These are phyloP conservation scores for Pharnaceum exiguum DNA, from an alignment of 148 eudicot genomes.

Conservation along the genomic window DNA sequence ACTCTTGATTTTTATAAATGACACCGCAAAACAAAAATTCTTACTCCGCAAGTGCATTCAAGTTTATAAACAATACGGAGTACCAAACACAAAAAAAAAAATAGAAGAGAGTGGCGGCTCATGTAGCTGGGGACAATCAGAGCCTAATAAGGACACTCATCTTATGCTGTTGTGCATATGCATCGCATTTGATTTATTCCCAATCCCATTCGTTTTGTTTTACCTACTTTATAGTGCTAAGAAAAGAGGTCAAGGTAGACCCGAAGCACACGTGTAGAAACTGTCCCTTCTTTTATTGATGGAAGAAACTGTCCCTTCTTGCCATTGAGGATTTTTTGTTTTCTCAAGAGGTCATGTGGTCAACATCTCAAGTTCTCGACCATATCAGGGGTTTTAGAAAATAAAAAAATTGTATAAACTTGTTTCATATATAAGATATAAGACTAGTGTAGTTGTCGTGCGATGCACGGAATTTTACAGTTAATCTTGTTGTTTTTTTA, in stretches of 20 bases:
- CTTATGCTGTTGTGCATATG: not conserved
- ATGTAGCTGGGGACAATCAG: conserved; percentile 4
- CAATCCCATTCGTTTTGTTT: no score
- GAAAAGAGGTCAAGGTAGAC: conserved; percentile 8
- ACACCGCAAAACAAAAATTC: no score
- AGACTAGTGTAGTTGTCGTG: no score
- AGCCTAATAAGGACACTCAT: not conserved
- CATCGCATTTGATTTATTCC: conserved; percentile 1
- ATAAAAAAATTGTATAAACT: no score
- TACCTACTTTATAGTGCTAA: not conserved
- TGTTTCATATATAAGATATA: no score
- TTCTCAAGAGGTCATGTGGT: conserved; percentile 34
- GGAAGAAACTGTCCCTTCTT: conserved; percentile 36
- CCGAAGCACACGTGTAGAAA: conserved; percentile 42
- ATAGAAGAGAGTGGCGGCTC: conserved; percentile 15
- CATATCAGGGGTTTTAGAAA: no score
- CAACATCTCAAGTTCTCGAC: conserved; percentile 52
- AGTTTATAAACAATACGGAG: no score
- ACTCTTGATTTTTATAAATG: no score
- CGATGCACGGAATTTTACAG: no score
- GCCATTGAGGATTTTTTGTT: conserved; percentile 37
- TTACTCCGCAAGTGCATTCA: no score
- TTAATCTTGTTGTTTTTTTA: no score
- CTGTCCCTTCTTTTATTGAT: conserved; percentile 40
- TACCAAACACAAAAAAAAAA: no score